Conservation (phyloP, 1,284 basidiomycete species). For the Naganishia cerealis region DNA sequence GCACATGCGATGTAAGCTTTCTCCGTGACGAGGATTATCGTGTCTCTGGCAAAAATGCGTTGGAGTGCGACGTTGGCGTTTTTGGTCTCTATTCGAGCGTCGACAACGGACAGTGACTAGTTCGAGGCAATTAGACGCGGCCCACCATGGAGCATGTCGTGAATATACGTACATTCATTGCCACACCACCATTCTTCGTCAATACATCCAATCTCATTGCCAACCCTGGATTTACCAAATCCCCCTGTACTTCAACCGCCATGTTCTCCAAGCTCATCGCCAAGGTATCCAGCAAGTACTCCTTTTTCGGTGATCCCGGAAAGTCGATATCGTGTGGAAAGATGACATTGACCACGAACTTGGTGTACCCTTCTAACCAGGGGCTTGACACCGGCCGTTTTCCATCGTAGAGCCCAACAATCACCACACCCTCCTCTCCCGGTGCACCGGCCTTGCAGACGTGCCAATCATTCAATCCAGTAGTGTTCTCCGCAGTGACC, state of each 20-base stretch:
- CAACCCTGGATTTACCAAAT: background rate
- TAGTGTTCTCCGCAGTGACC: constrained; percentile 5
- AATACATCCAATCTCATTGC: constrained; percentile 4
- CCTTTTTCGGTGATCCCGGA: background rate
- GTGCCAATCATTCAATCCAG: constrained; percentile 12
- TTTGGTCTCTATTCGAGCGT: constrained; percentile 1
- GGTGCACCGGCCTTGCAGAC: constrained; percentile 1
- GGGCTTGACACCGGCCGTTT: constrained; percentile 13
- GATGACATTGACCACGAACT: constrained; percentile 6
- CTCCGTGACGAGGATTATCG: constrained; percentile 6
- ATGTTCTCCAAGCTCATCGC: constrained; percentile 10
- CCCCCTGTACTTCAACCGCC: background rate
- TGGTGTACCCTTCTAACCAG: constrained; percentile 18
- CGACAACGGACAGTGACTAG: background rate
- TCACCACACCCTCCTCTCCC: constrained; percentile 10
- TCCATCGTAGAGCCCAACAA: constrained; percentile 15
- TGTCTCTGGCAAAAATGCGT: background rate
- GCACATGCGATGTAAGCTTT: constrained; percentile 3
- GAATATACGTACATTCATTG: constrained; percentile 1
- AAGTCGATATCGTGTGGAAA: constrained; percentile 8
- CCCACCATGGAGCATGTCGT: background rate
- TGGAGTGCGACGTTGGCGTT: constrained; percentile 19
- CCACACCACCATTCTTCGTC: constrained; percentile 13
- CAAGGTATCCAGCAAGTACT: background rate
- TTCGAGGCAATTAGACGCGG: background rate